Base-by-base conservation (phyloP, 306 rosid species). In the Biancaea sappan region DNA sequence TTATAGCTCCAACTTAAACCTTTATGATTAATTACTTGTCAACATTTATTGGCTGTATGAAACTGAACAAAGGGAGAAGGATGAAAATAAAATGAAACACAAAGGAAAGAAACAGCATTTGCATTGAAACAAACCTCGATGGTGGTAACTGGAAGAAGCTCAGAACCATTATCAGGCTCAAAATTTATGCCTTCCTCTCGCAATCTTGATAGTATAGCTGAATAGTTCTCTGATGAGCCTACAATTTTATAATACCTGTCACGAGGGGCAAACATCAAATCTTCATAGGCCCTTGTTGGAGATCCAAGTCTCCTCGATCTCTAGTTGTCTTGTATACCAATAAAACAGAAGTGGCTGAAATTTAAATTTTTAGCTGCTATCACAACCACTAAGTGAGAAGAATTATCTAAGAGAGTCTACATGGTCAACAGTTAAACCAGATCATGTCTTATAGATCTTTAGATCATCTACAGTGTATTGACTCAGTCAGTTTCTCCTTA, bases 111-210 rank as follows among this genome's bases (percentile, higher is more conserved):
- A 61, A 75, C 8, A 61, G 75, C 50, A 43, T 10, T 4, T 38
- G 64, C 51, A 48, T 25, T 44, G 67, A 73, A 54, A 82, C 82
- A 72, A 54, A 94, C 98, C 97, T 90, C 96, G 50, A 91, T 70
- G 1, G 86, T 59, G 69, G 83, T 87, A 54, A 79, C 64, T 60
- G 98, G 96, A 86, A 94, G 91, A 72, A 94, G 87, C 82, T 94
- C 97, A 16, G 91, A 94, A 77, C 98, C 97, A 82, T 78, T 88
- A 84, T 94, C 98, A 40, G 89, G 84, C 94, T 88, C 98, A 66
- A 85, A 94, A 56, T 77, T 82, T 79, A 91, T 81, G 79, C 87
- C 90, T 78, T 88, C 92, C 29, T 88, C 90, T 8, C 97, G 95
- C 80, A 91, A 81, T 79, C 84, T 91, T 14, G 85, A 84, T 47